Conservation (phyloP, 2,329 filamentous ascomycete genomes). For the Aspergillus intermedius region DNA sequence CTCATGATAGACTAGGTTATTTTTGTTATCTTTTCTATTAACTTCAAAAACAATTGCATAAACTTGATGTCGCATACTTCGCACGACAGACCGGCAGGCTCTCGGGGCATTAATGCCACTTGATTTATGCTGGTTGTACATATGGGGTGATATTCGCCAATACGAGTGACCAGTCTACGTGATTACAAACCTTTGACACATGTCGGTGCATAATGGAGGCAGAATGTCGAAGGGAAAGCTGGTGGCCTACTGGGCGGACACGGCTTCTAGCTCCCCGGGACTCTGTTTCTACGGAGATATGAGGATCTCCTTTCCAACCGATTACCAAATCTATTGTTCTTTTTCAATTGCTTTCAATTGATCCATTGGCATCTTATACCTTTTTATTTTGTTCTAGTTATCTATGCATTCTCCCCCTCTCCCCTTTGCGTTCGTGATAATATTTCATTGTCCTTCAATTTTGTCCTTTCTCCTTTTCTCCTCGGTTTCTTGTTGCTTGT, state of each 20-base stretch:
- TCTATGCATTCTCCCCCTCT: not conserved
- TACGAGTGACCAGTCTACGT: not conserved
- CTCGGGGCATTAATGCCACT: not conserved
- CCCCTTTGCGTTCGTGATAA: constrained; percentile 3
- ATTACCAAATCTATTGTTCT: not conserved
- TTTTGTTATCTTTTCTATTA: not conserved
- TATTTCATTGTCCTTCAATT: not conserved
- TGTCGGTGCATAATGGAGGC: not conserved
- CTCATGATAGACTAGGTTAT: not conserved
- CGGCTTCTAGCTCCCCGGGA: not conserved
- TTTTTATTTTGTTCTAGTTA: constrained; percentile 2
- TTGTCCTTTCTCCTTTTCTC: not conserved
- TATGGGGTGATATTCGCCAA: not conserved
- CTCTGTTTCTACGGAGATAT: not conserved
- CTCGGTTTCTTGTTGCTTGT: not conserved
- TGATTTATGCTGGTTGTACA: not conserved
- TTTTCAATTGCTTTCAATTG: not conserved
- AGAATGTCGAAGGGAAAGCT: not conserved
- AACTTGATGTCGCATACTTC: not conserved
- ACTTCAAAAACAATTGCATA: not conserved
- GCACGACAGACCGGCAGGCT: not conserved
- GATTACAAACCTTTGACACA: constrained; percentile 1
- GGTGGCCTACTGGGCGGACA: not conserved
- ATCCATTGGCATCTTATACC: constrained; percentile 2
- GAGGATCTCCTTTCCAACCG: not conserved